Evolutionary conservation across 2,329 filamentous ascomycete species (phyloP).

Genomic region (Chaetomium sp.): DNA sequence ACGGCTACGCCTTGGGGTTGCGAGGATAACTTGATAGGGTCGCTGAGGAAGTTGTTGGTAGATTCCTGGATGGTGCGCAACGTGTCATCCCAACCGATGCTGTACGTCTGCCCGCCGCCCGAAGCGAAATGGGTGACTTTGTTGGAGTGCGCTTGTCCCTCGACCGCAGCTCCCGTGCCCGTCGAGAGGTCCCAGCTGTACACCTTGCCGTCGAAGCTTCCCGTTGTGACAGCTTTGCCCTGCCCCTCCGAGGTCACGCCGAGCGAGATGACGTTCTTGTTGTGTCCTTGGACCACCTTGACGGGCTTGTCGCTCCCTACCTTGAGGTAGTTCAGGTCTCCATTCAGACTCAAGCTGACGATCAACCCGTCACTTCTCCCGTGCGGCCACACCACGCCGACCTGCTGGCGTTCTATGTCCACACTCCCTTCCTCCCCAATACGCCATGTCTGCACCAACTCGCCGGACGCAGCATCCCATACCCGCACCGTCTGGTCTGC

Average conservation of each 20-base stretch:
- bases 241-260: constrained; percentile 49
- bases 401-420: constrained; percentile 78
- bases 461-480: constrained; percentile 81
- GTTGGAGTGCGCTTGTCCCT: constrained; percentile 78
- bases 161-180: constrained; percentile 63
- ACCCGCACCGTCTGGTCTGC: constrained; percentile 92
- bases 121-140: constrained; percentile 73
- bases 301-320: constrained; percentile 64
- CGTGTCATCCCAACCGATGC: constrained; percentile 90
- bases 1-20: constrained; percentile 73
- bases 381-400: constrained; percentile 85
- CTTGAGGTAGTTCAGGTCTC: constrained; percentile 82
- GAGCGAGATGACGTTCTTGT: constrained; percentile 82
- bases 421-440: constrained; percentile 68
- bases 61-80: constrained; percentile 71
- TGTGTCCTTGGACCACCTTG: constrained; percentile 75
- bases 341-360: constrained; percentile 81
- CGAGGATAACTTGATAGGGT: constrained; percentile 58
- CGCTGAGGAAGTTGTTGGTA: constrained; percentile 68
- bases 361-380: constrained; percentile 79
- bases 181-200: constrained; percentile 73
- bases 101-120: constrained; percentile 62
- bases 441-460: constrained; percentile 73
- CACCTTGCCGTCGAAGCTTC: constrained; percentile 85
- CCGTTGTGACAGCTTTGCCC: constrained; percentile 68